Conservation (phyloP, 2,329 filamentous ascomycete species). For the Aspergillus sp. region DNA sequence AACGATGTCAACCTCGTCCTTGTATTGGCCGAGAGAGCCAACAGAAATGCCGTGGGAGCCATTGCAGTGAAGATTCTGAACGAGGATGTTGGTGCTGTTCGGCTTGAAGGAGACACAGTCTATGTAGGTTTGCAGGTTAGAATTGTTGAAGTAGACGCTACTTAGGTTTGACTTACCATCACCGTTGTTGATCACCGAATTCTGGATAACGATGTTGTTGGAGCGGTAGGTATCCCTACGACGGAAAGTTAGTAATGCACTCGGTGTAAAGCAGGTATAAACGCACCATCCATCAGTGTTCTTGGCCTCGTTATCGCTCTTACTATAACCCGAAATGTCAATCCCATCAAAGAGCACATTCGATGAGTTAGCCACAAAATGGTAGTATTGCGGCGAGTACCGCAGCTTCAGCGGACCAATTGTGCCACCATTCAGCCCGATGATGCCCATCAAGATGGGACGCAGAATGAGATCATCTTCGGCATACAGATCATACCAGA, state of each 20-base stretch:
- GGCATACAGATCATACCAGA: constrained; percentile 66
- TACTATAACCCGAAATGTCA: constrained; percentile 58
- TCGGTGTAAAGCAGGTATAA: background rate
- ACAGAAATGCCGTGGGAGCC: constrained; percentile 73
- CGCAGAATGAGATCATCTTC: constrained; percentile 59
- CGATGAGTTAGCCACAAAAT: constrained; percentile 66
- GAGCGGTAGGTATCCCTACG: constrained; percentile 53
- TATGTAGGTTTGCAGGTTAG: constrained; percentile 23
- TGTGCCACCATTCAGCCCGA: constrained; percentile 59
- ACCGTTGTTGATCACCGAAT: constrained; percentile 65
- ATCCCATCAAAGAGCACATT: constrained; percentile 67
- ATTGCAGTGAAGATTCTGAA: constrained; percentile 68
- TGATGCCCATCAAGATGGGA: constrained; percentile 60
- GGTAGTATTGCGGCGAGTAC: constrained; percentile 65
- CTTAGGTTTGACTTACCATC: constrained; percentile 49
- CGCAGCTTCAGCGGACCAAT: constrained; percentile 63
- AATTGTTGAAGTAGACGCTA: background rate
- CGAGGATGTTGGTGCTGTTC: constrained; percentile 68
- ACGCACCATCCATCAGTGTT: constrained; percentile 63
- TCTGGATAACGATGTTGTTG: constrained; percentile 65
- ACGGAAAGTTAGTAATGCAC: no score
- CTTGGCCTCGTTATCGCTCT: constrained; percentile 58
- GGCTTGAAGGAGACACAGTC: constrained; percentile 76
- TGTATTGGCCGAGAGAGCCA: constrained; percentile 71
- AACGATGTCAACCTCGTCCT: constrained; percentile 65